Evolutionary conservation across 208 protist genomes (phyloP), one percentile per base, ranked within the genome.

Genomic region (Leishmania lainsoni): DNA sequence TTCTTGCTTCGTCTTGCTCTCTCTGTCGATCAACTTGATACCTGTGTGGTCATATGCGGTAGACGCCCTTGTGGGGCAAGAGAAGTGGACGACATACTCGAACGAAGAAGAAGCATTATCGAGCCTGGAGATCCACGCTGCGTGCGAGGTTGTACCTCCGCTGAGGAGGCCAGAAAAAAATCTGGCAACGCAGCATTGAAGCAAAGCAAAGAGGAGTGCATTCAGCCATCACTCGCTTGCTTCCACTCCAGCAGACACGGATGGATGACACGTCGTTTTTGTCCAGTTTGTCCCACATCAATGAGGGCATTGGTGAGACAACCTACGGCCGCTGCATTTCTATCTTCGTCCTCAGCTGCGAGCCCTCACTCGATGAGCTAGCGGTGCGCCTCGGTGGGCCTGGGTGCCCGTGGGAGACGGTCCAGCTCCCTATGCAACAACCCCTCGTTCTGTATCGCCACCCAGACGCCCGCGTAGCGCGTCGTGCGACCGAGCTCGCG

Each of bases 311-410:
- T 35, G 78, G 79, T 39, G 71, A 84, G 54, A 71, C 79, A 22
- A 63, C 68, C 68, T 90, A 90, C 63, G 89, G 89, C 20, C 75
- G 83, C 14, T 74, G n/a, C 26, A 74, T 92, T 42, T 90, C 83
- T 5, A 32, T 92, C 26, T 81, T 85, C 74, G 79, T 92, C 32
- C 69, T 68, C 29, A 59, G 74, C 48, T 89, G 85, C 75, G 78
- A 72, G 12, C 84, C 86, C 2, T 17, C 66, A 4, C 66, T 73
- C n/a, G 49, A 78, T 12, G 80, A 75, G 16, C 32, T 95, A 1
- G 84, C 79, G 45, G 83, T 92, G 52, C 89, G 91, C 8, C 89
- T 95, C 10, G 91, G 91, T 61, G 91, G 91, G 14, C 85, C 91
- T 14, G 83, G 87, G 45, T 72, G 87, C 61, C 75, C 63, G 29